These are phyloP conservation scores for Colletotrichum sp. DNA, from an alignment of 2,329 filamentous ascomycete species.

Conservation along the genomic window DNA sequence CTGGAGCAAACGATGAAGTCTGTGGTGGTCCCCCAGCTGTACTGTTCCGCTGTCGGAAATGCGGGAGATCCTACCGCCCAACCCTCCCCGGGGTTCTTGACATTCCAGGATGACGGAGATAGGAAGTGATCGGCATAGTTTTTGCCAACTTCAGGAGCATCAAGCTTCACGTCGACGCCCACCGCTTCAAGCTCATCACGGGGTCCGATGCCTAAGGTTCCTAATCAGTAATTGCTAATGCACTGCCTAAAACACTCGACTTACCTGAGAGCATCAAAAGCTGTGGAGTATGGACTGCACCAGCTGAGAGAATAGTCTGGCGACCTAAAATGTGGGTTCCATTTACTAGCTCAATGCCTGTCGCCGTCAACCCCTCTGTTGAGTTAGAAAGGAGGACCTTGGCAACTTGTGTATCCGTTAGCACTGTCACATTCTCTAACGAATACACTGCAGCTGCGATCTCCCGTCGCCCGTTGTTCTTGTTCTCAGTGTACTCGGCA, in stretches of 20 bases:
- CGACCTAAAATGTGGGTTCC: constrained; percentile 31
- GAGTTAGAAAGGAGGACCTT: constrained; percentile 19
- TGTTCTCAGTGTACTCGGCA: constrained; percentile 31
- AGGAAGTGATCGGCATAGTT: constrained; percentile 49
- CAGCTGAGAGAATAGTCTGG: constrained; percentile 47
- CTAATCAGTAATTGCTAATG: not conserved
- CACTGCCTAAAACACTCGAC: fast-evolving
- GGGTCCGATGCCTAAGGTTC: constrained; percentile 47
- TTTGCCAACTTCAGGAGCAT: constrained; percentile 54
- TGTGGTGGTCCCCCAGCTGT: constrained; percentile 31
- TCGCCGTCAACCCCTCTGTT: constrained; percentile 20
- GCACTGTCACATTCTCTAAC: constrained; percentile 30
- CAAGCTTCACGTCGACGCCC: constrained; percentile 44
- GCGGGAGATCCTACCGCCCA: constrained; percentile 28
- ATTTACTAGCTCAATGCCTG: constrained; percentile 31
- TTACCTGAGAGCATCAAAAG: constrained; percentile 51
- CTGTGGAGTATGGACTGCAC: constrained; percentile 57
- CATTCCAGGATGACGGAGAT: constrained; percentile 32
- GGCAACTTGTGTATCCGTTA: constrained; percentile 26
- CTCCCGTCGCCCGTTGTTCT: constrained; percentile 26
- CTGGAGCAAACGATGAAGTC: constrained; percentile 38
- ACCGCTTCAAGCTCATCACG: constrained; percentile 43
- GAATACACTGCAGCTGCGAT: constrained; percentile 28
- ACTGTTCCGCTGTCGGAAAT: constrained; percentile 30
- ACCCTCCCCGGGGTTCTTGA: constrained; percentile 34